Base-by-base conservation (phyloP, 129 eudicot species). In the Kitagawia praeruptora region DNA sequence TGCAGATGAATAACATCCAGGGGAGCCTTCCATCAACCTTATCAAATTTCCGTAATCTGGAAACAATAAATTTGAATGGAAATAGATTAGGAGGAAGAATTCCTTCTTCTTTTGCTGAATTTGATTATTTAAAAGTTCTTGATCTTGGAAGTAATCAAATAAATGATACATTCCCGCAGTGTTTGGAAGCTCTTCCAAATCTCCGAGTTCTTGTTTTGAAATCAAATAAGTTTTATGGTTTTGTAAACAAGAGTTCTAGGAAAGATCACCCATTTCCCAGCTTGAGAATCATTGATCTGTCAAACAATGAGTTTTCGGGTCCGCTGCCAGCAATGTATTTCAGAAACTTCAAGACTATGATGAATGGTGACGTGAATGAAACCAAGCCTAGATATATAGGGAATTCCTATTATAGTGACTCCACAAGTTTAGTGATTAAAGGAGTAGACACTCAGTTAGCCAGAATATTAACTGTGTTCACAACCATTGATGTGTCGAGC, bases 281-380 rank as follows among this genome's bases (percentile, higher is more conserved):
- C n/a, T 44, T 86, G 48, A 69, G 76, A 42, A 80, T 87, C 28
- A 48, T 87, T 39, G 90, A 78, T 21, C 73, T 87, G 3, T 81
- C 90, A 7, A 40, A 45, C 34, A 84, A 84, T 69, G 47, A 10
- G 45, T 87, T 87, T 67, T 48, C 25, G 12, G 86, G 90, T 6
- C 44, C 27, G 8, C 40, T 79, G 14, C 87, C 87, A 5, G 1
- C 8, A 28, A 28, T 9, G 0, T 73, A 75, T 49, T 56, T 87
- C 31, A 31, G 15, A 77, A 81, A 72, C 49, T 46, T 46, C 49
- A 46, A 46, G 4, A 15, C 2, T 2, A 46, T 46, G 49, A 46
- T 46, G 49, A 46, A 9, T 46, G 49, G 0, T 3, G 13, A 54
- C 15, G 34, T 54, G 9, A 31, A 56, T 8, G 2, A 7, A 40